A percentile compares a stretch with the other conserved stretches of the same genome.
phyloP scores from a whole-genome alignment of 495 filamentous ascomycete genomes.

The Aspergillus haitiensis region DNA sequence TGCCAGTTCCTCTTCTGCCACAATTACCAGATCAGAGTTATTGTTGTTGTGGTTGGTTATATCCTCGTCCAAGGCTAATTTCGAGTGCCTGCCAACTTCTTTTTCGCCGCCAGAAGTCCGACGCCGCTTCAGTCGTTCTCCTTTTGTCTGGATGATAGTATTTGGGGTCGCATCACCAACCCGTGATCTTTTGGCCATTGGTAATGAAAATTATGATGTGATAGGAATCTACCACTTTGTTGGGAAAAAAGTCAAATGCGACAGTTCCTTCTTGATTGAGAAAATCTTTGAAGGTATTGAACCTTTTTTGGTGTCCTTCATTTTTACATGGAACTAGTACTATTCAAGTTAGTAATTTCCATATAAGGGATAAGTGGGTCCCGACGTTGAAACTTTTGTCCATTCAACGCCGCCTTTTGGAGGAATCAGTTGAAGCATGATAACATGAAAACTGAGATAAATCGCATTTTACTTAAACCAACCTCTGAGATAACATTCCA shows the following conservation, averaged over 20 bases:
- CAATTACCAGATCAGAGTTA: neutral
- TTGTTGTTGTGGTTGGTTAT: neutral
- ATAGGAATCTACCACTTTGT: neutral
- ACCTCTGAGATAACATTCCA: too few relatives aligned
- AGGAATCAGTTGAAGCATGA: neutral
- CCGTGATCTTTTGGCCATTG: constrained; percentile 34
- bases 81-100: neutral
- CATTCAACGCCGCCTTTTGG: neutral
- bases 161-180: constrained; percentile 34
- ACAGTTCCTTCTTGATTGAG: constrained; percentile 1
- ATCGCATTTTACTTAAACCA: too few relatives aligned
- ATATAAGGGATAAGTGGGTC: constrained; percentile 2
- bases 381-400: constrained; percentile 4
- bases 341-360: constrained; percentile 5
- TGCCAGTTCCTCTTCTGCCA: neutral
- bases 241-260: neutral
- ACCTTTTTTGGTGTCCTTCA: constrained; percentile 28
- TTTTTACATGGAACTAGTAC: constrained; percentile 9
- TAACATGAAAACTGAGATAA: neutral
- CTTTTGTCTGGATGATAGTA: constrained; percentile 24
- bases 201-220: neutral
- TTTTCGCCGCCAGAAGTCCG: constrained; percentile 30
- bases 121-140: constrained; percentile 37
- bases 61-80: neutral
- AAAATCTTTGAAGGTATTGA: constrained; percentile 3